Conservation (phyloP, 352 stramenopile species). For the Globisporangium sylvaticum region DNA sequence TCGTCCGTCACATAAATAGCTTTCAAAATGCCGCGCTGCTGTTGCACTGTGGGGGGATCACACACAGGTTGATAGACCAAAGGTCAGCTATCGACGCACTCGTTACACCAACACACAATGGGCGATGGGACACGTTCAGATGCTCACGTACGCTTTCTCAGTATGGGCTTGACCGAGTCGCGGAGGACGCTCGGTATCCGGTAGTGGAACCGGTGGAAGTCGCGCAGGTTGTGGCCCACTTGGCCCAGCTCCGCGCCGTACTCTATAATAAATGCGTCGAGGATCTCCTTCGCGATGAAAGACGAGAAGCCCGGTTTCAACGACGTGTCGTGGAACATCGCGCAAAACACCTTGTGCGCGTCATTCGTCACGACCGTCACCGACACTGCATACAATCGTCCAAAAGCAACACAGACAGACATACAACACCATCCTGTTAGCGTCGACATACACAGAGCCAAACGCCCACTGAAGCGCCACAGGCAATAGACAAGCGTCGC, state of each 20-base stretch:
- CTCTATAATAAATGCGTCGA: slow-evolving; percentile 78
- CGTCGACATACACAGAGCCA: background rate
- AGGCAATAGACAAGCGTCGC: background rate
- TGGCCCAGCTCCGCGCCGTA: slow-evolving; percentile 75
- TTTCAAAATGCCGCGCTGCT: slow-evolving; percentile 85
- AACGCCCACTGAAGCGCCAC: background rate
- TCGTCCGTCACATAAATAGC: slow-evolving; percentile 88
- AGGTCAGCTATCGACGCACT: background rate
- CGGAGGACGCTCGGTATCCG: slow-evolving; percentile 79
- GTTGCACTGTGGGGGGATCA: slow-evolving; percentile 55
- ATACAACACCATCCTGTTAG: background rate
- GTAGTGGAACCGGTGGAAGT: slow-evolving; percentile 90
- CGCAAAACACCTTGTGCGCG: slow-evolving; percentile 88
- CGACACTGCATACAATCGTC: slow-evolving; percentile 39
- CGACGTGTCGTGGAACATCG: slow-evolving; percentile 86
- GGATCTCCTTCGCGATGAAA: slow-evolving; percentile 87
- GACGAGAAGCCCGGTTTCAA: slow-evolving; percentile 77
- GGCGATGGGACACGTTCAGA: too few relatives aligned
- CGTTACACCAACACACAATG: too few relatives aligned
- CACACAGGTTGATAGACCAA: background rate
- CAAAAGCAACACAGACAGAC: background rate
- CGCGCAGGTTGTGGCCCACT: slow-evolving; percentile 86
- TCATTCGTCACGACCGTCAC: slow-evolving; percentile 90
- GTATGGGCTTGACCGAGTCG: slow-evolving; percentile 79
- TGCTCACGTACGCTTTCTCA: slow-evolving; percentile 65